Conservation (phyloP, 129 eudicot genomes). For the Ambrosia trifida region DNA sequence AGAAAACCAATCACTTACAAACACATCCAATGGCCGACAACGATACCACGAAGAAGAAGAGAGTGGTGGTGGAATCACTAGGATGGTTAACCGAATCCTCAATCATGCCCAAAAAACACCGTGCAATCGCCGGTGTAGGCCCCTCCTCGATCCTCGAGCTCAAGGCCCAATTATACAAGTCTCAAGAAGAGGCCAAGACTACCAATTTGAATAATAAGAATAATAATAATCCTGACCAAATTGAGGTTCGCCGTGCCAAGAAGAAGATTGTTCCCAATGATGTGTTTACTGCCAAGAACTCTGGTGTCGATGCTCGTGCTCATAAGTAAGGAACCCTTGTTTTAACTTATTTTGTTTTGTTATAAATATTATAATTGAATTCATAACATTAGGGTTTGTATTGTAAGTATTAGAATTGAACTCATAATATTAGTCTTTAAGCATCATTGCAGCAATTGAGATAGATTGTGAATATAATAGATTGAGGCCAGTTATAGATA, state of each 20-base stretch:
- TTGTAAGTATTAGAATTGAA: too few species aligned
- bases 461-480: too few species aligned
- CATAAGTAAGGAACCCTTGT: conserved; percentile 44
- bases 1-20: neutral
- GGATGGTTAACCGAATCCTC: conserved; percentile 99
- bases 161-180: conserved; percentile 86
- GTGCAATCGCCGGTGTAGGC: conserved; percentile 84
- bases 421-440: too few species aligned
- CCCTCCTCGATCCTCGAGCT: conserved; percentile 86
- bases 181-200: conserved; percentile 75
- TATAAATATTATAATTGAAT: neutral
- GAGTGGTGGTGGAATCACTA: conserved; percentile 67
- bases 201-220: conserved; percentile 14
- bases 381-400: too few species aligned
- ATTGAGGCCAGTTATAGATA: too few species aligned
- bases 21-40: conserved; percentile 34
- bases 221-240: conserved; percentile 37
- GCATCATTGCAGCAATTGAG: too few species aligned
- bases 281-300: conserved; percentile 54
- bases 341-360: neutral
- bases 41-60: conserved; percentile 39
- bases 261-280: conserved; percentile 51
- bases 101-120: conserved; percentile 89
- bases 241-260: conserved; percentile 84
- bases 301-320: conserved; percentile 79